Evolutionary conservation across 2,329 filamentous ascomycete genomes (phyloP).

Genomic region (Trichoderma afroharzianum): DNA sequence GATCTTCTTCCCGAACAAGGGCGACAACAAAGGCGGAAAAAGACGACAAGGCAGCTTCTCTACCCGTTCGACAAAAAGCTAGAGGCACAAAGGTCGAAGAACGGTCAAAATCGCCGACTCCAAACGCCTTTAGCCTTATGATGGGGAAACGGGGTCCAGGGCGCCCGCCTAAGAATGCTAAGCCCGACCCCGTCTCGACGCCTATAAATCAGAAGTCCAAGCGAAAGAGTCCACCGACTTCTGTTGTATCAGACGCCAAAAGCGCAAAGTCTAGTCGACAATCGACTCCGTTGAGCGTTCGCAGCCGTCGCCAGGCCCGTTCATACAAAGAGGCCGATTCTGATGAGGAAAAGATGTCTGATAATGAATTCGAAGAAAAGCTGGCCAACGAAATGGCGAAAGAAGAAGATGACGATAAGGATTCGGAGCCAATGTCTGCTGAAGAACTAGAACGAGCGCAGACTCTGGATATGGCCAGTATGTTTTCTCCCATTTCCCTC

Average conservation of each 20-base stretch:
- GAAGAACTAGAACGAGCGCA: constrained; percentile 64
- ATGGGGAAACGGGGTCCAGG: constrained; percentile 43
- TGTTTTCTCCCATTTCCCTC: constrained; percentile 28
- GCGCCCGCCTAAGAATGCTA: constrained; percentile 26
- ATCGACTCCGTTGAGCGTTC: constrained; percentile 64
- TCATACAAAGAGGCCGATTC: constrained; percentile 54
- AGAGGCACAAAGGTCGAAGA: constrained; percentile 29
- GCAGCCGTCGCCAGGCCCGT: constrained; percentile 48
- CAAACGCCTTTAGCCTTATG: constrained; percentile 52
- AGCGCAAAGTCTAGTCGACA: constrained; percentile 70
- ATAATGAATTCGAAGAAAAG: constrained; percentile 78
- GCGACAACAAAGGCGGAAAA: neutral
- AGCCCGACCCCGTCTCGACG: constrained; percentile 22
- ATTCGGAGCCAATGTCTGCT: constrained; percentile 35
- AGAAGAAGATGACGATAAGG: constrained; percentile 36
- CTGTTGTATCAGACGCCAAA: constrained; percentile 50
- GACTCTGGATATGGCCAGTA: constrained; percentile 73
- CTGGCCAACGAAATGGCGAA: constrained; percentile 60
- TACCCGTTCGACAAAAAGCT: constrained; percentile 37
- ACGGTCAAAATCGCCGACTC: constrained; percentile 19
- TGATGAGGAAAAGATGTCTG: constrained; percentile 63
- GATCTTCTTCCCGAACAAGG: constrained; percentile 34
- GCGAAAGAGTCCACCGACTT: constrained; percentile 31
- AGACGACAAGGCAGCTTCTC: constrained; percentile 24
- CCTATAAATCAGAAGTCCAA: constrained; percentile 27